Conservation (phyloP, 2,329 filamentous ascomycete genomes). For the Aspergillus ochraceus region DNA sequence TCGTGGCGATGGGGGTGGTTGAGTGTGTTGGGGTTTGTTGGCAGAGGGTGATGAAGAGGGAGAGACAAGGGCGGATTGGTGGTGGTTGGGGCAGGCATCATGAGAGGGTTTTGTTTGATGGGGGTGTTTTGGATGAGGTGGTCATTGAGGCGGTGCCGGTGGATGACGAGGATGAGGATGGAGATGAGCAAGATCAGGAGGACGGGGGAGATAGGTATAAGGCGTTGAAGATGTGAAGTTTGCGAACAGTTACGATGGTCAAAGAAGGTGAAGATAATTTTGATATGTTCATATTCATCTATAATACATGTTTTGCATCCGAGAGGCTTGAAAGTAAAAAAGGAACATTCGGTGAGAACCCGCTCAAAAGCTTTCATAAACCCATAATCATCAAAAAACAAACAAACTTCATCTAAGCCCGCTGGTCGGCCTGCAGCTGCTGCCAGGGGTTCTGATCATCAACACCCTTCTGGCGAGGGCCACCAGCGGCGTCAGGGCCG, state of each 20-base stretch:
- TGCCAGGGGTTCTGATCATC: conserved; percentile 25
- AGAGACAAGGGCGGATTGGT: not conserved
- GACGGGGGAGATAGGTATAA: too few species aligned
- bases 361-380: conserved; percentile 1
- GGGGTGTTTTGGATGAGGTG: conserved; percentile 1
- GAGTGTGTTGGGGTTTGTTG: not conserved
- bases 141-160: conserved; percentile 2
- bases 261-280: not conserved
- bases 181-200: not conserved
- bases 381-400: not conserved
- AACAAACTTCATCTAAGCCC: conserved; percentile 21
- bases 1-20: not conserved
- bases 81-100: not conserved
- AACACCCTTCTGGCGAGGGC: conserved; percentile 26
- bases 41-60: not conserved
- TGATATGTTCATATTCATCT: not conserved
- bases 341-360: not conserved
- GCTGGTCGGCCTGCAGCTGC: conserved; percentile 28
- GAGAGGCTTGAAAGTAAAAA: not conserved
- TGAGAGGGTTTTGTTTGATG: not conserved
- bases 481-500: conserved; percentile 26
- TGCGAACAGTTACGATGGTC: not conserved
- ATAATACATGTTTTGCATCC: not conserved
- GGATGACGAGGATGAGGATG: conserved; percentile 3
- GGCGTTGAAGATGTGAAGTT: not conserved